Conservation (phyloP, 352 stramenopile species). For the Pythium utonaiense region DNA sequence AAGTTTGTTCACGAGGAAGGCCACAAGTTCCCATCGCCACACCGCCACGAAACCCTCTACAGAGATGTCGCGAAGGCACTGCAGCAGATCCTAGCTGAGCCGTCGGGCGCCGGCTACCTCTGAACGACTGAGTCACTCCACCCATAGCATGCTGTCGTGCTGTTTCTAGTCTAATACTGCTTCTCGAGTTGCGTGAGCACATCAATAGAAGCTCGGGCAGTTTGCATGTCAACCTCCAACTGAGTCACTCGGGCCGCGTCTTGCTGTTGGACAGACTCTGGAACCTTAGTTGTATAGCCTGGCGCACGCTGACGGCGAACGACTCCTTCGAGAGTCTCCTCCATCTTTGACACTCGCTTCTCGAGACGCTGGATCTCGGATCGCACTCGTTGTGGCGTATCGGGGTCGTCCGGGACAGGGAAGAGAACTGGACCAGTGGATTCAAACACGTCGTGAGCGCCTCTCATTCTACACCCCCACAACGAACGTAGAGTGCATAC, state of each 20-base stretch:
- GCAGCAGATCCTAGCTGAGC: conserved; percentile 27
- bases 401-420: conserved; percentile 52
- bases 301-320: conserved; percentile 34
- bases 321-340: conserved; percentile 43
- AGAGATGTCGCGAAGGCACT: conserved; percentile 42
- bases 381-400: conserved; percentile 61
- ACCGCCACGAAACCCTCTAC: conserved; percentile 46
- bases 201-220: conserved; percentile 46
- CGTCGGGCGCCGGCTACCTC: neutral
- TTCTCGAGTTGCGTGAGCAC: conserved; percentile 52
- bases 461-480: neutral
- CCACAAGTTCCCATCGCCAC: conserved; percentile 67
- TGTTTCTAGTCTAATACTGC: conserved; percentile 38
- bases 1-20: conserved; percentile 72
- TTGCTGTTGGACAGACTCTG: conserved; percentile 57
- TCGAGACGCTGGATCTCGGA: conserved; percentile 58
- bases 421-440: conserved; percentile 41
- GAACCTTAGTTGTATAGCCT: conserved; percentile 65
- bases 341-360: conserved; percentile 60
- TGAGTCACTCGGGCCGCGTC: conserved; percentile 52
- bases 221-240: conserved; percentile 51
- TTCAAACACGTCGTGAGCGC: neutral
- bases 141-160: neutral
- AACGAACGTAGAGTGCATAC: neutral
- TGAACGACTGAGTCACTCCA: neutral